Evolutionary conservation across 2,329 filamentous ascomycete genomes (phyloP), one percentile per base, ranked within the genome.

Genomic region (Colletotrichum sp.): DNA sequence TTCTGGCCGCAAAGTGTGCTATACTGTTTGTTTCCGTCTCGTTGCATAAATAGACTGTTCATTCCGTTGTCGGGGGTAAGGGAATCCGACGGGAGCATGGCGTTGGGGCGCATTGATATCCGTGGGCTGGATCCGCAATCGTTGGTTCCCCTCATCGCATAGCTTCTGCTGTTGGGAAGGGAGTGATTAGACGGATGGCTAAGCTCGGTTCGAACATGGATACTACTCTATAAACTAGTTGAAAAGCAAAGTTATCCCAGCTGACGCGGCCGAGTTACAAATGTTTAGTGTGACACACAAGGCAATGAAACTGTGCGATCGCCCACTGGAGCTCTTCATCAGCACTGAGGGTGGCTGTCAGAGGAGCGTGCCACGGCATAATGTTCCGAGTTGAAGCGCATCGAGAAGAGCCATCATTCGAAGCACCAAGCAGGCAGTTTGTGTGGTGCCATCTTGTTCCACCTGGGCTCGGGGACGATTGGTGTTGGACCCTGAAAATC

Each of bases 31-130:
- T 59, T 67, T 30, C 6, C 32, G 69, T 72, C 30, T 65, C 26
- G 34, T 60, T 73, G 73, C 73, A 73, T 76, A 49, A 65, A 76
- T 76, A 76, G 73, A 76, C 73, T 76, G 73, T 65, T 69, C 28
- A 69, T 73, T 76, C 55, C 57, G 65, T 36, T 39, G 57, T 64
- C 64, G 70, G 73, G 44, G n/a, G 44, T 21, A 18, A 28, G 28
- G 64, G 64, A 36, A 64, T 59, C 64, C 26, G 60, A 71, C n/a
- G 39, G 66, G 65, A 72, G 72, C 64, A 77, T 44, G 76, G 76
- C 69, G 76, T 77, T 77, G 67, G 72, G 75, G 75, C 75, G 71
- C 72, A 63, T 75, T 75, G 16, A 76, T 71, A 67, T 75, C 62
- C 75, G 75, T 77, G 75, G 71, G 66, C 75, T 77, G 75, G 75